These are phyloP conservation scores for Colletotrichum orbiculare DNA, from an alignment of 2,329 filamentous ascomycete genomes.

Conservation along the genomic window DNA sequence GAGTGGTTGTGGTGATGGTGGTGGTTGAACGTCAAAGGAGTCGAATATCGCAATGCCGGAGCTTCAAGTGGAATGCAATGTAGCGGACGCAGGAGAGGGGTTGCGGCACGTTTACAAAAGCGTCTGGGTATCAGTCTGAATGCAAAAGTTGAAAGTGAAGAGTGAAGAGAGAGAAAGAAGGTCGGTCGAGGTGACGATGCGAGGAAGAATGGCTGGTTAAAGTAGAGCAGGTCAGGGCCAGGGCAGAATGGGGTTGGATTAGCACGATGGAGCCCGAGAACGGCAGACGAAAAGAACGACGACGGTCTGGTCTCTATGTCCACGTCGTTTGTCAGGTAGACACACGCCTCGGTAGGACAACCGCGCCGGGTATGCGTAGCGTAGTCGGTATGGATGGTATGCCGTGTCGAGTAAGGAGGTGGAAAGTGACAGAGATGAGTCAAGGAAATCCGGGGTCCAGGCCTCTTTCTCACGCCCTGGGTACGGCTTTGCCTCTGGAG, in stretches of 20 bases:
- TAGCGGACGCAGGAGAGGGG: constrained; percentile 15
- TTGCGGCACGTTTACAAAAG: background rate
- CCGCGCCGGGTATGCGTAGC: too few species aligned
- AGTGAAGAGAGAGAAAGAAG: constrained; percentile 7
- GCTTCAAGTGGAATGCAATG: constrained; percentile 5
- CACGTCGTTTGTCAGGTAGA: constrained; percentile 2
- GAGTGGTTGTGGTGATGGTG: constrained; percentile 4
- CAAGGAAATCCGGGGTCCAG: constrained; percentile 37
- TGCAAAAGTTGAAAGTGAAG: too few species aligned
- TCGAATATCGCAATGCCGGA: too few species aligned
- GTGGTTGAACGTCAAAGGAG: too few species aligned
- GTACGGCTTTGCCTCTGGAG: background rate
- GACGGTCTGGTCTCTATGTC: background rate
- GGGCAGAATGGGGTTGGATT: constrained; percentile 27
- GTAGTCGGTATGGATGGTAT: too few species aligned
- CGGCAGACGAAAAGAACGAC: background rate
- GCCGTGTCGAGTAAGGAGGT: too few species aligned
- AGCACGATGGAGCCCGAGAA: constrained; percentile 29
- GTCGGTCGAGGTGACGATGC: background rate
- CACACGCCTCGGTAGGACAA: background rate
- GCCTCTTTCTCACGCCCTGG: constrained; percentile 7
- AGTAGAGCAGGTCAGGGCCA: background rate
- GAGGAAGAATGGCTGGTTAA: constrained; percentile 28
- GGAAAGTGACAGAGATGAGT: constrained; percentile 31
- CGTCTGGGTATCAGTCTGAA: background rate